Conservation (phyloP, 371 early-diverging fungal genomes). For the Rhizomucor miehei region DNA sequence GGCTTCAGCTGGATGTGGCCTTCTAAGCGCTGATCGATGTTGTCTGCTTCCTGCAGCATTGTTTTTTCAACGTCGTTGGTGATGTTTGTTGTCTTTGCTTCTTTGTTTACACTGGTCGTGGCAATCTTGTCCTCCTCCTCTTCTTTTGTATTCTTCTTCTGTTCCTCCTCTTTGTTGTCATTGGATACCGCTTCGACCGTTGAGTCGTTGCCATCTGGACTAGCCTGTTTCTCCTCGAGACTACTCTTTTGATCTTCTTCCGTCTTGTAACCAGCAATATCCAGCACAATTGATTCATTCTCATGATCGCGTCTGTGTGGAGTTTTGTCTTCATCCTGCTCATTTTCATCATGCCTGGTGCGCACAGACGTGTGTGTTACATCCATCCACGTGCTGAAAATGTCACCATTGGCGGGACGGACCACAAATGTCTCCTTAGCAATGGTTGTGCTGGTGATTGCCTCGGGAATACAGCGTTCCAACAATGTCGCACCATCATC, state of each 20-base stretch:
- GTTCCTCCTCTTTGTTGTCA: background rate
- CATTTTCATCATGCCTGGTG: slow-evolving; percentile 8
- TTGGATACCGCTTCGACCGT: background rate
- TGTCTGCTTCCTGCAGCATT: background rate
- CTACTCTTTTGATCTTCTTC: slow-evolving; percentile 20
- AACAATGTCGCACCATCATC: slow-evolving; percentile 38
- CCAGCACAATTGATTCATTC: slow-evolving; percentile 47
- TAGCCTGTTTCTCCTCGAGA: background rate
- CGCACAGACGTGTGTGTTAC: slow-evolving; percentile 37
- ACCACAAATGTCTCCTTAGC: slow-evolving; percentile 47
- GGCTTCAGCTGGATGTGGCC: slow-evolving; percentile 17
- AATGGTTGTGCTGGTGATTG: slow-evolving; percentile 42
- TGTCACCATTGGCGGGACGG: slow-evolving; percentile 39
- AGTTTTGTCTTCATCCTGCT: background rate
- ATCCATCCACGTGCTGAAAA: slow-evolving; percentile 38
- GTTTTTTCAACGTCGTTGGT: background rate
- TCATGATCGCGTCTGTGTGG: slow-evolving; percentile 11
- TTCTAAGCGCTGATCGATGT: background rate
- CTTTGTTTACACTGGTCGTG: background rate
- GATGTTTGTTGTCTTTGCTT: background rate
- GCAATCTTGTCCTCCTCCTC: background rate
- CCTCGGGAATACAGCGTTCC: slow-evolving; percentile 37
- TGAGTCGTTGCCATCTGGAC: background rate
- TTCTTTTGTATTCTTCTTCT: background rate
- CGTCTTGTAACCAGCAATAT: slow-evolving; percentile 62